phyloP scores from a whole-genome alignment of 257 asterid species.

The Gardenia jasminoides region DNA sequence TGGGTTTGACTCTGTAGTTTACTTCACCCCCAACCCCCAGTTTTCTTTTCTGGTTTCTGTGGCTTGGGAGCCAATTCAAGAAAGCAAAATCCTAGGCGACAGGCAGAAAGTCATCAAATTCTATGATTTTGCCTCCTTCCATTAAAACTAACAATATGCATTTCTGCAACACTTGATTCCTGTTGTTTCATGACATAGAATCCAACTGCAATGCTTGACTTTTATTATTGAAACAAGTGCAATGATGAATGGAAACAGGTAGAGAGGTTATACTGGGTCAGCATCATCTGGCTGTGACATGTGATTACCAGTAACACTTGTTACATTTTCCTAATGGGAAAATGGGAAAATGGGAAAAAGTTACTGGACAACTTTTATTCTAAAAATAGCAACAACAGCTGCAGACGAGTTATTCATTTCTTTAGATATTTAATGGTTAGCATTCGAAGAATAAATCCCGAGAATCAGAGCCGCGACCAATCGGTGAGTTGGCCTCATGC shows the following conservation, averaged over 20 bases:
- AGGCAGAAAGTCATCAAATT: not conserved
- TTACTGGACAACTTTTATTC: not conserved
- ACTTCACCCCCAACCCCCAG: no score
- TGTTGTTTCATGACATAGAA: not conserved
- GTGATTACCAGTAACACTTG: not conserved
- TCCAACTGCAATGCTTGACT: not conserved
- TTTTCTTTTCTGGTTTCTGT: not conserved
- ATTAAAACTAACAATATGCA: not conserved
- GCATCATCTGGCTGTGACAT: not conserved
- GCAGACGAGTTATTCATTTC: not conserved
- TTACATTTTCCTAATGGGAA: no score
- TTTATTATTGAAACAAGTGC: not conserved
- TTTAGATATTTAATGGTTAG: not conserved
- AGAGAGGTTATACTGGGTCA: not conserved
- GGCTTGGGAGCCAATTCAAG: not conserved
- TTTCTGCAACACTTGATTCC: not conserved
- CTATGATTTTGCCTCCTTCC: slow-evolving; percentile 10
- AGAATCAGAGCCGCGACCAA: not conserved
- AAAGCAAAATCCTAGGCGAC: not conserved
- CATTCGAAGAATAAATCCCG: not conserved
- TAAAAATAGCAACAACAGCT: not conserved
- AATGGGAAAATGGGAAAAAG: not conserved
- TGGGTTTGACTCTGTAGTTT: not conserved
- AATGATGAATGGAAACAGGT: not conserved
- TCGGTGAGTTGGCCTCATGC: slow-evolving; percentile 4